Evolutionary conservation across 495 filamentous ascomycete genomes (phyloP), one percentile per base, ranked within the genome.

Genomic region (Penicillium odoratum): DNA sequence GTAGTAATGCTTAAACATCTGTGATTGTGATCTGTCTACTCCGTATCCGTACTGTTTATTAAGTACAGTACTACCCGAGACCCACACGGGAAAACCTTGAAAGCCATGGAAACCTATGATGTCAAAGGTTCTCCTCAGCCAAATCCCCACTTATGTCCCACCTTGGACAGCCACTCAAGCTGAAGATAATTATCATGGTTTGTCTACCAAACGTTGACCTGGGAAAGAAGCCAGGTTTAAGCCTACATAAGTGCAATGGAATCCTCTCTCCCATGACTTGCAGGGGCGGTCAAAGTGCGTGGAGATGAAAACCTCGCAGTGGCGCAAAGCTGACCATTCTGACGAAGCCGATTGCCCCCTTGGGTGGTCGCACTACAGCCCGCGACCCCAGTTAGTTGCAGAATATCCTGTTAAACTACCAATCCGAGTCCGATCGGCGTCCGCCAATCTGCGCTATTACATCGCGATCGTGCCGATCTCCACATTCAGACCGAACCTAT

Each of bases 401-500:
- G 58, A 51, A 63, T 57, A 57, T 50, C 40, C 45, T 51, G 56
- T 51, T 43, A 18, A 13, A 25, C 55, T 58, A 18, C 67, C 62
- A 51, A 65, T 67, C 57, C 33, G 8, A 16, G 55, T 25, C 25
- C 30, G 67, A 65, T 65, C 61, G 36, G 64, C 64, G n/a, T 33
- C 51, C 57, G 45, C 67, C 53, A 63, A 63, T 69, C 67, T 67
- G 67, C 65, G 54, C 67, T 63, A 69, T 69, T 69, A 68, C 67
- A 69, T 65, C 57, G 53, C 59, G 59, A 69, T 68, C 61, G 59
- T 48, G 67, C 60, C 57, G 67, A 69, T 68, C 67, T 60, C 38
- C 53, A 43, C 57, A 60, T 61, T 65, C 61, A 21, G 48, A 33
- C 63, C 49, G 57, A 59, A 63, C 50, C 43, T 56, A 43, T 62